Conservation (phyloP, 352 stramenopile species). For the Globisporangium cederbergense region DNA sequence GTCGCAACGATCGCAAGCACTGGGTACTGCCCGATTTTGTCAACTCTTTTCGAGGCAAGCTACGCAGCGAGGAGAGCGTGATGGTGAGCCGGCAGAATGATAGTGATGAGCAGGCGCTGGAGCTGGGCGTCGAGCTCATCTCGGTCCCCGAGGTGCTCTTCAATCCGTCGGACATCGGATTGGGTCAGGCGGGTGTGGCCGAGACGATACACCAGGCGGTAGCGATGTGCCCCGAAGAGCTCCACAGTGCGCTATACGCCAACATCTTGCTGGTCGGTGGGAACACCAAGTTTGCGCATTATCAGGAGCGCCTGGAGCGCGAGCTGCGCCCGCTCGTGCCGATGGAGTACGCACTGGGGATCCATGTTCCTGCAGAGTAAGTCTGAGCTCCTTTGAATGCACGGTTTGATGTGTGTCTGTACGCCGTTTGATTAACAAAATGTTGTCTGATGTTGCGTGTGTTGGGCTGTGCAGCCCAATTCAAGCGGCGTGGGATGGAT, state of each 20-base stretch:
- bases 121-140: conserved; percentile 87
- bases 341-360: conserved; percentile 41
- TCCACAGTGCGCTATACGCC: conserved; percentile 73
- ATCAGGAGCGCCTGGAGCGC: conserved; percentile 59
- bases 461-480: conserved; percentile 37
- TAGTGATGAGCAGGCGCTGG: conserved; percentile 62
- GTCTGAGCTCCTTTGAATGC: conserved; percentile 16
- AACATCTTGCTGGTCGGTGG: conserved; percentile 88
- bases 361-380: conserved; percentile 49
- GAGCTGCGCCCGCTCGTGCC: conserved; percentile 62
- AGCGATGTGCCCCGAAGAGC: conserved; percentile 61
- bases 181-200: conserved; percentile 83
- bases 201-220: conserved; percentile 87
- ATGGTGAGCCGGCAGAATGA: background rate
- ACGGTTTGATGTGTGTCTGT: conserved; percentile 4
- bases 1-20: conserved; percentile 35
- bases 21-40: conserved; percentile 87
- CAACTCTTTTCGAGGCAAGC: conserved; percentile 51
- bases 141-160: conserved; percentile 91
- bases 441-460: background rate
- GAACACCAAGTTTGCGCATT: conserved; percentile 85
- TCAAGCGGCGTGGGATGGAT: conserved; percentile 53
- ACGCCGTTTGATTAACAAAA: too few relatives aligned
- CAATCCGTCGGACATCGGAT: conserved; percentile 88
- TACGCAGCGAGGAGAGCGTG: conserved; percentile 17